phyloP scores from a whole-genome alignment of 371 early-diverging fungal species.

The Rozella allomycis region DNA sequence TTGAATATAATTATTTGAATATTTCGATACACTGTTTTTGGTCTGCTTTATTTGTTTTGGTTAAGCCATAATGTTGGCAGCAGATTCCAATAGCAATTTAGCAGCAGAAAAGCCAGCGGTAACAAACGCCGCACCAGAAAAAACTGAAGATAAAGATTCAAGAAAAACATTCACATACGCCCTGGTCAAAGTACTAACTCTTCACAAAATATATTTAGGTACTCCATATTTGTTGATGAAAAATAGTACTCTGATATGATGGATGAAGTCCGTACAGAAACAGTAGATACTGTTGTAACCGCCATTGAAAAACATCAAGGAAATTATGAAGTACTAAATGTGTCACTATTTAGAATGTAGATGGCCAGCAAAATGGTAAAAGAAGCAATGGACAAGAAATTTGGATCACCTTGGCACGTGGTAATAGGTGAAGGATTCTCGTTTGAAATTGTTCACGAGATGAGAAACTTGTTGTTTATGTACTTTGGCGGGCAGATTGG shows the following conservation, averaged over 20 bases:
- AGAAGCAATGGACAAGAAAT: constrained; percentile 29
- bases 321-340: constrained; percentile 18
- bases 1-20: no score
- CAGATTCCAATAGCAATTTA: no score
- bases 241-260: constrained; percentile 21
- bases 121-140: no score
- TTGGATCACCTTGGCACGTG: constrained; percentile 27
- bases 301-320: constrained; percentile 27
- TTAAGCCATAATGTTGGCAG: no score
- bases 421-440: constrained; percentile 32
- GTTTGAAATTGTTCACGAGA: constrained; percentile 30
- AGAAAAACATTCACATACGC: constrained; percentile 24
- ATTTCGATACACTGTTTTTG: no score
- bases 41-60: no score
- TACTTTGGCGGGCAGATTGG: constrained; percentile 22
- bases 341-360: constrained; percentile 5
- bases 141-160: no score
- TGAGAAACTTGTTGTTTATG: constrained; percentile 22
- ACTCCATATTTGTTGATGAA: neutral
- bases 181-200: constrained; percentile 15
- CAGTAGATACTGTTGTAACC: constrained; percentile 29
- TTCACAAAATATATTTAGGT: neutral
- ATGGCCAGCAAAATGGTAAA: constrained; percentile 24
- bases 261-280: constrained; percentile 20
- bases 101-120: no score